A percentile compares a stretch with the other conserved stretches of the same genome.
phyloP scores from a whole-genome alignment of 352 stramenopile species.

The Phytophthora pisi region DNA sequence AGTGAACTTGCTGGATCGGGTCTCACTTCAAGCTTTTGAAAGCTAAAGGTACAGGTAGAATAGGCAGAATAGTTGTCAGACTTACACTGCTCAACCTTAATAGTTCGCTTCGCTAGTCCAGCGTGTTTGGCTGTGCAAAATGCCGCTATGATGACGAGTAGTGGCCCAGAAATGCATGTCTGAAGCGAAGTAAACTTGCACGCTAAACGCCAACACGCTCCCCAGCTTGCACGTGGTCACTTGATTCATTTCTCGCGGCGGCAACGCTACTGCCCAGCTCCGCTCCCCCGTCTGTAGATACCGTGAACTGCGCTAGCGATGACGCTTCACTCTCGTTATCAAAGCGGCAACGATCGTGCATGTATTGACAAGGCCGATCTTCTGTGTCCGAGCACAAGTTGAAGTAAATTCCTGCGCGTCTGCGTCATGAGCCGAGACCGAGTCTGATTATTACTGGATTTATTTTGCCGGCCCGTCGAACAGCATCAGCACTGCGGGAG shows the following conservation, averaged over 20 bases:
- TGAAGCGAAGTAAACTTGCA: not conserved
- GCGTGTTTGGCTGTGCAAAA: no score
- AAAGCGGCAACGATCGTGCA: not conserved
- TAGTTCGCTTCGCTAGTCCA: no score
- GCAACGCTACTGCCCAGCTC: conserved; percentile 18
- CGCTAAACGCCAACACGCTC: no score
- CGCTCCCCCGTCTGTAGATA: conserved; percentile 1
- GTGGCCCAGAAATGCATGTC: not conserved
- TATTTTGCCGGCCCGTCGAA: conserved; percentile 18
- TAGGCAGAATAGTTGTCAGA: no score
- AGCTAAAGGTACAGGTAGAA: no score
- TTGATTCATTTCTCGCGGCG: conserved; percentile 21
- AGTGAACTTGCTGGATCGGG: no score
- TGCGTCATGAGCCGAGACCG: conserved; percentile 2
- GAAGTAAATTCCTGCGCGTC: conserved; percentile 20
- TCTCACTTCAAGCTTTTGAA: no score
- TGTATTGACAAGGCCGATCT: conserved; percentile 11
- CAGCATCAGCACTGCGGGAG: conserved; percentile 5
- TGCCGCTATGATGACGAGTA: not conserved
- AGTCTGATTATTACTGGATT: conserved; percentile 23
- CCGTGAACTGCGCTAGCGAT: conserved; percentile 9
- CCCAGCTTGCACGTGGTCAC: conserved; percentile 1
- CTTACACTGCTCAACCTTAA: no score
- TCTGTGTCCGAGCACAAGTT: conserved; percentile 5
- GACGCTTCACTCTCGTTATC: conserved; percentile 5